These are phyloP conservation scores for Uronychia setigera DNA, from an alignment of 73 alveolate species.

Conservation along the genomic window DNA sequence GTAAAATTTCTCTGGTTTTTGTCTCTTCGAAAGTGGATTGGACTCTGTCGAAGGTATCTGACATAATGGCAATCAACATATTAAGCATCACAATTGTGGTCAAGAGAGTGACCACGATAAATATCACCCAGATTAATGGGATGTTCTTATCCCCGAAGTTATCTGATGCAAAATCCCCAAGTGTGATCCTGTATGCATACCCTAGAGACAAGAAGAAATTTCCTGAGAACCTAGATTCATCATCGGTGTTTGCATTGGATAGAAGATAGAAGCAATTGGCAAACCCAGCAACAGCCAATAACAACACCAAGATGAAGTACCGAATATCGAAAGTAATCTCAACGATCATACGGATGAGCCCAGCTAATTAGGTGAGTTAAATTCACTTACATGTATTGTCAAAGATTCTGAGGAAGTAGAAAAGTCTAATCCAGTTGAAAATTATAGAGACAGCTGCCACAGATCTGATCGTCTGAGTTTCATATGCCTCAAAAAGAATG, in stretches of 20 bases:
- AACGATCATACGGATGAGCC: conserved; percentile 35
- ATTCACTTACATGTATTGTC: conserved; percentile 14
- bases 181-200: conserved; percentile 47
- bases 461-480: conserved; percentile 7
- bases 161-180: conserved; percentile 51
- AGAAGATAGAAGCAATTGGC: conserved; percentile 25
- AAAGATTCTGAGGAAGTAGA: conserved; percentile 56
- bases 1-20: conserved; percentile 29
- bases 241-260: conserved; percentile 3
- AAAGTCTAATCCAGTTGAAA: conserved; percentile 43
- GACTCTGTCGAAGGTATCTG: conserved; percentile 45
- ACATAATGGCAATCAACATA: conserved; percentile 53
- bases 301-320: conserved; percentile 37
- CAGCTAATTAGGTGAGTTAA: conserved; percentile 6
- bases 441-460: conserved; percentile 16
- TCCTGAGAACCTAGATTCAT: neutral
- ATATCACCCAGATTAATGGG: conserved; percentile 35
- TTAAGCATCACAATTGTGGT: conserved; percentile 36
- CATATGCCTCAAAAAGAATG: conserved; percentile 8
- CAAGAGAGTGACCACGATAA: conserved; percentile 32
- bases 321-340: conserved; percentile 20
- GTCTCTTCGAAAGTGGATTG: conserved; percentile 23
- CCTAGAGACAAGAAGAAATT: conserved; percentile 12
- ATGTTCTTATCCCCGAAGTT: conserved; percentile 33
- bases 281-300: conserved; percentile 30